Evolutionary conservation across 2,329 filamentous ascomycete genomes (phyloP).

Genomic region (Diaporthe vaccinii): DNA sequence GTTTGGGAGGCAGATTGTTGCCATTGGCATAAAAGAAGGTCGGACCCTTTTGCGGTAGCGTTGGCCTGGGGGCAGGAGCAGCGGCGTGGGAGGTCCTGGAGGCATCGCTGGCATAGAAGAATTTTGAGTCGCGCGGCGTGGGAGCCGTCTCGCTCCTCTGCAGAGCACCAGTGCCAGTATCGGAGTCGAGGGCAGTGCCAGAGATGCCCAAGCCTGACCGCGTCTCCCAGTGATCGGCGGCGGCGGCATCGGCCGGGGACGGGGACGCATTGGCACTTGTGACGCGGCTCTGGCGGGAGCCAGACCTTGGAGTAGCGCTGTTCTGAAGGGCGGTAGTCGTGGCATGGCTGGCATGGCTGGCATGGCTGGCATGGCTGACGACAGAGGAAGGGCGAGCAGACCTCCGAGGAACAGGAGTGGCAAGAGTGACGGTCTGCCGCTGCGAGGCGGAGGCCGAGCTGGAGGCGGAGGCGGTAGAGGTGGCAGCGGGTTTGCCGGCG

Average conservation of each 20-base stretch:
- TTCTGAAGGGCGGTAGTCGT: conserved; percentile 60
- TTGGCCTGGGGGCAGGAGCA: conserved; percentile 51
- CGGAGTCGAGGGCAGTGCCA: conserved; percentile 45
- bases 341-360: conserved; percentile 30
- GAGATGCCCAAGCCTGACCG: conserved; percentile 52
- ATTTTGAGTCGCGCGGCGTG: conserved; percentile 72
- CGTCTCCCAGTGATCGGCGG: conserved; percentile 54
- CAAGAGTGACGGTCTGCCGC: conserved; percentile 51
- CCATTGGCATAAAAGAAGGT: conserved; percentile 73
- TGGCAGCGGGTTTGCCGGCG: conserved; percentile 27
- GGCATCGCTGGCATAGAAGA: conserved; percentile 92
- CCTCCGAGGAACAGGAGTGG: conserved; percentile 59
- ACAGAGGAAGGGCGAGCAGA: conserved; percentile 46
- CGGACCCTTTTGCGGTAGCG: conserved; percentile 51
- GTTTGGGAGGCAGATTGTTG: conserved; percentile 53
- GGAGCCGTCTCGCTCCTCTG: conserved; percentile 49
- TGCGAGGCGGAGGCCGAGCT: conserved; percentile 42
- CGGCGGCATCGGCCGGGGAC: conserved; percentile 53
- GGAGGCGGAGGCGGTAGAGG: conserved; percentile 53
- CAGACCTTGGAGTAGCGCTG: conserved; percentile 85
- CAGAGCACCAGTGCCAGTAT: conserved; percentile 44
- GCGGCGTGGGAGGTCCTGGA: conserved; percentile 57
- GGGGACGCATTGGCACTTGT: conserved; percentile 79
- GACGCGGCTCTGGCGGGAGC: conserved; percentile 77
- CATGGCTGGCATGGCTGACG: conserved; percentile 32